These are phyloP conservation scores for Rosa rugosa DNA, from an alignment of 306 rosid genomes.

Conservation along the genomic window DNA sequence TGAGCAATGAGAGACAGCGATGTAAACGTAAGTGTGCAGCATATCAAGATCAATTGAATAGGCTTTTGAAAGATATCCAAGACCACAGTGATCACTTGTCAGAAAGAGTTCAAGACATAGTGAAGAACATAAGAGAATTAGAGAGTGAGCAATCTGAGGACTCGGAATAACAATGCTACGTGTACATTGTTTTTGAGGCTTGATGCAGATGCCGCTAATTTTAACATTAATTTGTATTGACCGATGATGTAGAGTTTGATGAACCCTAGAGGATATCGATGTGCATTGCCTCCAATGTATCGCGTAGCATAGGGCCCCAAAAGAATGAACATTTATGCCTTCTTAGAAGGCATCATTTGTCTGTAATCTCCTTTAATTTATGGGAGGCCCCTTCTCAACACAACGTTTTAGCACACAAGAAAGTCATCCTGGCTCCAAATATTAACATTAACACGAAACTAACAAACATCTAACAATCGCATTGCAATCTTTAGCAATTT, in stretches of 20 bases:
- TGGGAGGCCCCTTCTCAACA: not conserved
- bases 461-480: not conserved
- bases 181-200: not conserved
- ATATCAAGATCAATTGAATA: conserved; percentile 1
- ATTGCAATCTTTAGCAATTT: conserved; percentile 5
- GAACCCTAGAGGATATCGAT: not conserved
- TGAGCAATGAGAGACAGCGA: conserved; percentile 22
- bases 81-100: conserved; percentile 23
- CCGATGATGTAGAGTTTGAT: not conserved
- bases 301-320: not conserved
- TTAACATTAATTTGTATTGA: conserved; percentile 3
- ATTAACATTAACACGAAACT: not conserved
- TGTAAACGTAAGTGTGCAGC: conserved; percentile 19
- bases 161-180: not conserved
- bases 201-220: not conserved
- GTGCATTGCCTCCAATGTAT: not conserved
- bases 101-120: conserved; percentile 26
- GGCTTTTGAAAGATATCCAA: conserved; percentile 3
- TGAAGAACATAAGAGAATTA: conserved; percentile 20
- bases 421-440: not conserved
- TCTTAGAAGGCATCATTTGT: not conserved
- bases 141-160: conserved; percentile 10
- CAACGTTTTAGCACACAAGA: not conserved
- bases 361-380: not conserved
- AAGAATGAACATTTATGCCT: not conserved